Evolutionary conservation across 2,329 filamentous ascomycete species (phyloP).

Genomic region (Alternaria consortialis): DNA sequence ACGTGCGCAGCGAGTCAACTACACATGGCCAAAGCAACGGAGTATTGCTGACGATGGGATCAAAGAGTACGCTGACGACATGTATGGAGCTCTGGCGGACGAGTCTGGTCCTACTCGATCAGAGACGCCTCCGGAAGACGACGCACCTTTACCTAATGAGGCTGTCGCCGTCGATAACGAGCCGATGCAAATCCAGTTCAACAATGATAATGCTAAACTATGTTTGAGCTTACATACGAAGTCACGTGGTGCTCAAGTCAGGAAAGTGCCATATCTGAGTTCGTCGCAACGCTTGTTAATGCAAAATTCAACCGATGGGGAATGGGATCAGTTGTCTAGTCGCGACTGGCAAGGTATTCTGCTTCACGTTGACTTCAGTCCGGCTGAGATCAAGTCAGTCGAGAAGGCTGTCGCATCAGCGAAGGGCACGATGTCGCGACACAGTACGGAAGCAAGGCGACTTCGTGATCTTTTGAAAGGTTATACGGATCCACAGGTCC

Average conservation of each 20-base stretch:
- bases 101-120: conserved; percentile 8
- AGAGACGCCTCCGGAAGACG: conserved; percentile 25
- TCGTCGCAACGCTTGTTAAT: conserved; percentile 30
- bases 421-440: conserved; percentile 10
- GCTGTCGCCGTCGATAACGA: conserved; percentile 28
- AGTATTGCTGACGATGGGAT: neutral
- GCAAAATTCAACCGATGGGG: conserved; percentile 19
- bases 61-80: conserved; percentile 11
- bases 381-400: conserved; percentile 36
- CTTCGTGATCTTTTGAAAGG: conserved; percentile 31
- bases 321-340: conserved; percentile 37
- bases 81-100: conserved; percentile 1
- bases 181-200: conserved; percentile 30
- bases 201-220: conserved; percentile 31
- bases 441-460: conserved; percentile 29
- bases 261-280: conserved; percentile 40
- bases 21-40: conserved; percentile 36
- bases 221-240: conserved; percentile 16
- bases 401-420: conserved; percentile 24
- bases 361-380: conserved; percentile 47
- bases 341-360: conserved; percentile 41
- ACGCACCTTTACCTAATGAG: conserved; percentile 13
- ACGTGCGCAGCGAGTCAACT: conserved; percentile 39
- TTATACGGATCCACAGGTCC: conserved; percentile 34
- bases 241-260: neutral